These are phyloP conservation scores for Eremochloa ophiuroides DNA, from an alignment of 176 grass and related monocot species.

Conservation along the genomic window DNA sequence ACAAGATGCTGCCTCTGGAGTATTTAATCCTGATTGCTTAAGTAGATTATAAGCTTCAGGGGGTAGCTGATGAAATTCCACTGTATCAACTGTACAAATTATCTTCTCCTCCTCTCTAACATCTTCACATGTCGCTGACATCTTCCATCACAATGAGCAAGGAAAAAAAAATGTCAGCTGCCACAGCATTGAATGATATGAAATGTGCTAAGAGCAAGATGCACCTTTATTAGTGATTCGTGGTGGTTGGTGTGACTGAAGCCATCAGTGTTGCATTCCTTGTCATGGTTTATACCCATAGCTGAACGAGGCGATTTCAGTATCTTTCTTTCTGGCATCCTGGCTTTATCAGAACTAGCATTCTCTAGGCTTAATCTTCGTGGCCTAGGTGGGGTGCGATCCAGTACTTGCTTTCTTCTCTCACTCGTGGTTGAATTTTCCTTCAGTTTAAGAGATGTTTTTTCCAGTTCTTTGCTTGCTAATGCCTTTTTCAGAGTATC, in stretches of 20 bases:
- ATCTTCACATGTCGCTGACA: slow-evolving; percentile 36
- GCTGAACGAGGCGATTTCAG: slow-evolving; percentile 33
- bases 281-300: slow-evolving; percentile 18
- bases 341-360: slow-evolving; percentile 36
- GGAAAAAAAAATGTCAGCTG: neutral
- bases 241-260: slow-evolving; percentile 23
- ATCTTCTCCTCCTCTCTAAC: slow-evolving; percentile 40
- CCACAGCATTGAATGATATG: neutral
- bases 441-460: slow-evolving; percentile 54
- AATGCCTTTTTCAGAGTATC: slow-evolving; percentile 77
- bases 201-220: slow-evolving; percentile 21
- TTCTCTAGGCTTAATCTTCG: slow-evolving; percentile 78
- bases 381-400: slow-evolving; percentile 50
- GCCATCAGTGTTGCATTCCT: slow-evolving; percentile 23
- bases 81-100: slow-evolving; percentile 31
- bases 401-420: slow-evolving; percentile 44
- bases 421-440: slow-evolving; percentile 39
- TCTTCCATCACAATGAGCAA: slow-evolving; percentile 25
- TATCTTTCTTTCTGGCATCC: slow-evolving; percentile 28
- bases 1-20: slow-evolving; percentile 41
- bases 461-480: slow-evolving; percentile 54
- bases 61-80: slow-evolving; percentile 27
- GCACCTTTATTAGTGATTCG: slow-evolving; percentile 31
- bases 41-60: slow-evolving; percentile 23
- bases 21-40: slow-evolving; percentile 48